A percentile compares a stretch with the other conserved stretches of the same genome.
Conservation (phyloP, 257 asterid species). For the Verbena officinalis region DNA sequence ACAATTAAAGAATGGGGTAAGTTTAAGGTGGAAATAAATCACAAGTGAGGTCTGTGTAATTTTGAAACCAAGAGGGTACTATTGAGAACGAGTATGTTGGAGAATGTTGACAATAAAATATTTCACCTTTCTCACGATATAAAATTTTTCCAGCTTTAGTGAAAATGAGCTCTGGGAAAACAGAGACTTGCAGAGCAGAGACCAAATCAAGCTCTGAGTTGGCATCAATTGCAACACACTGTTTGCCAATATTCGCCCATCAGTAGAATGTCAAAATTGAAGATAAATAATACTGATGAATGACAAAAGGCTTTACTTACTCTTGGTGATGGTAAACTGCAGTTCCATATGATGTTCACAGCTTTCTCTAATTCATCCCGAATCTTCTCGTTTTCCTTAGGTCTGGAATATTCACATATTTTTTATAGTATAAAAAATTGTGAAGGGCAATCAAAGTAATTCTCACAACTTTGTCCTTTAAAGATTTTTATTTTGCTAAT, state of each 20-base stretch:
- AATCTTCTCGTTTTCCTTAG: slow-evolving; percentile 75
- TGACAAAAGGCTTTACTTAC: slow-evolving; percentile 46
- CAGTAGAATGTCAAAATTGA: slow-evolving; percentile 28
- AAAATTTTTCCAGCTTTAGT: slow-evolving; percentile 81
- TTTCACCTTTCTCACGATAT: slow-evolving; percentile 82
- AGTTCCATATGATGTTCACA: slow-evolving; percentile 86
- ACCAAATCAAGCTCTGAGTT: slow-evolving; percentile 72
- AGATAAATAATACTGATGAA: slow-evolving; percentile 8
- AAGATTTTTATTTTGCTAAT: not conserved
- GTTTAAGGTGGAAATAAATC: too few relatives aligned
- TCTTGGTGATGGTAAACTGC: slow-evolving; percentile 92
- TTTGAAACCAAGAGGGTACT: too few relatives aligned
- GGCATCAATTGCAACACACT: slow-evolving; percentile 94
- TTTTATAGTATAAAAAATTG: not conserved
- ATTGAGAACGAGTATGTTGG: too few relatives aligned
- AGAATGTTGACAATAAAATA: not conserved
- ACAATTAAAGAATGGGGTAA: too few relatives aligned
- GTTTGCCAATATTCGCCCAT: slow-evolving; percentile 27
- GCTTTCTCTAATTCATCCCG: slow-evolving; percentile 82
- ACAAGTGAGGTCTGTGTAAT: too few relatives aligned
- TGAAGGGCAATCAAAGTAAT: not conserved
- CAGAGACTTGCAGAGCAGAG: slow-evolving; percentile 69
- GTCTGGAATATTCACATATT: slow-evolving; percentile 48
- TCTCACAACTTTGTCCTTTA: not conserved
- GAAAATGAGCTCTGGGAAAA: slow-evolving; percentile 87